A percentile compares a stretch with the other conserved stretches of the same genome.
Evolutionary conservation across 2,329 filamentous ascomycete species (phyloP).

Genomic region (Neopestalotiopsis rosae): DNA sequence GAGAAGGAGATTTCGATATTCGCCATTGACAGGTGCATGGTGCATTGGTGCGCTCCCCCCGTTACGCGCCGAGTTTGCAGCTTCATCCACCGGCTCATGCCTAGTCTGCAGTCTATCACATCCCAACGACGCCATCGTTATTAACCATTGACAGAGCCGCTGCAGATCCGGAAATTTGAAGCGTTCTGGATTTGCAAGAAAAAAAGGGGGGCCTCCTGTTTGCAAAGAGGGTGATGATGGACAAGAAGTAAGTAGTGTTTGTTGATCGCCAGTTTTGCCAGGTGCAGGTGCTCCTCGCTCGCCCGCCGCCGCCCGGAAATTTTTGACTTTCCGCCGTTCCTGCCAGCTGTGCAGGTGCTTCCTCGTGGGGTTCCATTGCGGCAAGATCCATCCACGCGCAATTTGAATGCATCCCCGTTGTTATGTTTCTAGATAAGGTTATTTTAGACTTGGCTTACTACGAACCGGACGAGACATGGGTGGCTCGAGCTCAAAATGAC

Average conservation of each 20-base stretch:
- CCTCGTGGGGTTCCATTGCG: not conserved
- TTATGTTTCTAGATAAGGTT: constrained; percentile 11
- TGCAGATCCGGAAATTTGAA: constrained; percentile 1
- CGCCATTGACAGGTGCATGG: not conserved
- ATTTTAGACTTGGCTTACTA: constrained; percentile 9
- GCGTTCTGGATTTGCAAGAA: not conserved
- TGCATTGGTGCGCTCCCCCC: not conserved
- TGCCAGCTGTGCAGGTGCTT: not conserved
- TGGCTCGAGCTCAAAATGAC: constrained; percentile 5
- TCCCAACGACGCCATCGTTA: not conserved
- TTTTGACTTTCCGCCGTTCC: not conserved
- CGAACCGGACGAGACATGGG: not conserved
- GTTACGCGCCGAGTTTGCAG: not conserved
- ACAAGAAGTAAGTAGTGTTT: too few species aligned
- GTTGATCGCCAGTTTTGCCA: too few species aligned
- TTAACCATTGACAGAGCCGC: not conserved
- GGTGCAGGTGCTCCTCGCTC: too few species aligned
- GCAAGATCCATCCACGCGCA: not conserved
- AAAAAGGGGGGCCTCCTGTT: not conserved
- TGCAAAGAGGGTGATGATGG: not conserved
- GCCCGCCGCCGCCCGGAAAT: not conserved
- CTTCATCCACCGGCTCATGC: not conserved
- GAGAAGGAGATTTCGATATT: not conserved
- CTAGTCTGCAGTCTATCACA: not conserved
- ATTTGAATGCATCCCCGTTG: not conserved